phyloP scores from a whole-genome alignment of 1,284 basidiomycete species.

The Ceratobasidium sp. region DNA sequence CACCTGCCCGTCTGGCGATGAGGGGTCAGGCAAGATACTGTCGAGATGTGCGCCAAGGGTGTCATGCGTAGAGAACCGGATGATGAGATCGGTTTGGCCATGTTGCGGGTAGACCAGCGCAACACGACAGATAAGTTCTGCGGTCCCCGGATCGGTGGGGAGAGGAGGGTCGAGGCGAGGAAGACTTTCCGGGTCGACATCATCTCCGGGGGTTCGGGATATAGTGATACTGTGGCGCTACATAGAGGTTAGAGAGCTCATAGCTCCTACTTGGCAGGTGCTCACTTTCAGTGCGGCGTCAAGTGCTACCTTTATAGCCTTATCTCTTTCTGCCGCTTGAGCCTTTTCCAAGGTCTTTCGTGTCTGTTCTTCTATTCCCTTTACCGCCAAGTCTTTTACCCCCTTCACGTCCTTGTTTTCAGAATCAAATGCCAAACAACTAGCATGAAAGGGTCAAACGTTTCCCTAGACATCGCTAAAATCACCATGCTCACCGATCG shows the following conservation, averaged over 20 bases:
- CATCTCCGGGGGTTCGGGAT: constrained; percentile 68
- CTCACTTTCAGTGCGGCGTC: constrained; percentile 70
- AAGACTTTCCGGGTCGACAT: constrained; percentile 67
- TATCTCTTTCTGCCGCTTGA: constrained; percentile 63
- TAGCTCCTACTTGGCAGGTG: constrained; percentile 16
- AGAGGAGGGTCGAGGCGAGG: constrained; percentile 63
- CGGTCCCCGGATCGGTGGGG: constrained; percentile 63
- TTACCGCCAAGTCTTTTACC: constrained; percentile 61
- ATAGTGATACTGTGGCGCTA: constrained; percentile 74
- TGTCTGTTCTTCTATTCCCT: constrained; percentile 50
- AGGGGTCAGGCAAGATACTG: constrained; percentile 80
- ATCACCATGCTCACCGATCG: constrained; percentile 55
- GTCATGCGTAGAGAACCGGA: constrained; percentile 86
- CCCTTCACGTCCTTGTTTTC: constrained; percentile 64
- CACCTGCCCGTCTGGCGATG: constrained; percentile 61
- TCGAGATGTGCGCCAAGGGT: constrained; percentile 83
- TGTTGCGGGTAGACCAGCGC: constrained; percentile 95
- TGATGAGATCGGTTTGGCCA: constrained; percentile 87
- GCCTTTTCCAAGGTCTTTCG: constrained; percentile 52
- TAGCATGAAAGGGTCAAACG: background rate
- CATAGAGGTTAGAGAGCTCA: background rate
- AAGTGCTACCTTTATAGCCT: constrained; percentile 62
- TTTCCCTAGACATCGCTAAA: background rate
- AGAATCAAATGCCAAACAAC: constrained; percentile 67
- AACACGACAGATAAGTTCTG: constrained; percentile 78